Conservation (phyloP, 1,139 yeast species). For the Scheffersomyces parashehatae region DNA sequence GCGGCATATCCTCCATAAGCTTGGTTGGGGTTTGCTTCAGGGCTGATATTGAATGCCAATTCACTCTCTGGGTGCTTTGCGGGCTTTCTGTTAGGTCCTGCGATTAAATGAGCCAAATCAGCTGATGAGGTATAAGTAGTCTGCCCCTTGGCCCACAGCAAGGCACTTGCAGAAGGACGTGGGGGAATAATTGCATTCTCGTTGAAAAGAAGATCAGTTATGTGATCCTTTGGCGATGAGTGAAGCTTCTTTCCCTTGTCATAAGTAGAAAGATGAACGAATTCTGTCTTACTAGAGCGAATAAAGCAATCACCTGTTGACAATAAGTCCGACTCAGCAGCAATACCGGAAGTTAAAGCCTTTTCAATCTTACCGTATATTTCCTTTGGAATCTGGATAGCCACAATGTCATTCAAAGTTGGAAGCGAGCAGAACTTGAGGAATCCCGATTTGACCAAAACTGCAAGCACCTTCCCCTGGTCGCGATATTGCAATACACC, state of each 20-base stretch:
- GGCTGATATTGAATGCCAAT: constrained; percentile 56
- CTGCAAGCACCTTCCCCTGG: constrained; percentile 38
- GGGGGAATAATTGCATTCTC: constrained; percentile 65
- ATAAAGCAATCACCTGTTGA: constrained; percentile 74
- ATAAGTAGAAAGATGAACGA: constrained; percentile 37
- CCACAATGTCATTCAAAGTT: constrained; percentile 37
- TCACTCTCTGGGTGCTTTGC: constrained; percentile 57
- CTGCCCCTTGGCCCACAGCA: constrained; percentile 85
- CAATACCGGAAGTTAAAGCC: constrained; percentile 24
- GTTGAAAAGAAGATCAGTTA: constrained; percentile 58
- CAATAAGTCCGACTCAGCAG: constrained; percentile 41
- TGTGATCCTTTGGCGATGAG: constrained; percentile 17
- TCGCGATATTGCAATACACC: constrained; percentile 32
- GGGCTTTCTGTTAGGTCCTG: constrained; percentile 59
- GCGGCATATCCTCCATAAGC: constrained; percentile 22
- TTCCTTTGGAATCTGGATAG: constrained; percentile 38
- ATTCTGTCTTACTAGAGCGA: constrained; percentile 58
- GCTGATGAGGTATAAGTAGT: constrained; percentile 56
- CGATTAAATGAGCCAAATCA: constrained; percentile 60
- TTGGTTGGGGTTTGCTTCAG: constrained; percentile 45
- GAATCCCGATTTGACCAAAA: constrained; percentile 39
- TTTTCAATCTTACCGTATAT: constrained; percentile 23
- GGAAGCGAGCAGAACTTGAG: constrained; percentile 42
- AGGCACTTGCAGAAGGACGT: constrained; percentile 76
- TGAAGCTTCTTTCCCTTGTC: constrained; percentile 41